Base-by-base conservation (phyloP, 1,139 yeast species). In the Saccharomyces hybrid region DNA sequence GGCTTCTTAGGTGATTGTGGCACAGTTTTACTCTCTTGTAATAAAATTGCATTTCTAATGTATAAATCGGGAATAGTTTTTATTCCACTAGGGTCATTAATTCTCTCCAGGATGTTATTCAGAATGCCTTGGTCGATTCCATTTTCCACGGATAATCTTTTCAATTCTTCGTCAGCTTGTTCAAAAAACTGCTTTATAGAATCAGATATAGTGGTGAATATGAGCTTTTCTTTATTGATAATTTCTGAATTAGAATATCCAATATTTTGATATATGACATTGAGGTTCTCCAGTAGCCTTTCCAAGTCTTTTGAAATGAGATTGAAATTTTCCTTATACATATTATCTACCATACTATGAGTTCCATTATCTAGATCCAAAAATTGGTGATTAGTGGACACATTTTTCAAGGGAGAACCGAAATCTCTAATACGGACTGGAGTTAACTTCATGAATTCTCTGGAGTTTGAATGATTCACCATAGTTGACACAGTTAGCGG, bases 201-300 rank as follows among this genome's bases (percentile, higher is more conserved):
- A 20, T 61, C 60, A 1, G 76, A 71, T 2, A 74, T 61, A 13
- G 68, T 63, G 11, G 65, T 67, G 51, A 73, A 73, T 11, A 74
- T 65, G 14, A 59, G 55, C 44, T 66, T 68, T 54, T 74, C 76
- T 52, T 71, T 73, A 46, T 63, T 62, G 25, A 67, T 63, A 2
- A 73, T 71, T 48, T 73, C 75, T 13, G 63, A 61, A 48, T 70
- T 65, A 0, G 76, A 70, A 52, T 73, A 71, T 1, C 77, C 77
- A 34, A 74, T 73, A 20, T 20, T 20, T 20, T 20, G 20, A 20
- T 20, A 20, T 20, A 20, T 20, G 20, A 20, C 20, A 20, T 20
- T 20, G 23, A 20, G 23, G 23, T 20, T 20, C 23, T 20, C 23
- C 23, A 20, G 23, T 20, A 20, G 23, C 23, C 23, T 20, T 20